phyloP scores from a whole-genome alignment of 2,329 filamentous ascomycete genomes.

The Arachnomyces sp. region DNA sequence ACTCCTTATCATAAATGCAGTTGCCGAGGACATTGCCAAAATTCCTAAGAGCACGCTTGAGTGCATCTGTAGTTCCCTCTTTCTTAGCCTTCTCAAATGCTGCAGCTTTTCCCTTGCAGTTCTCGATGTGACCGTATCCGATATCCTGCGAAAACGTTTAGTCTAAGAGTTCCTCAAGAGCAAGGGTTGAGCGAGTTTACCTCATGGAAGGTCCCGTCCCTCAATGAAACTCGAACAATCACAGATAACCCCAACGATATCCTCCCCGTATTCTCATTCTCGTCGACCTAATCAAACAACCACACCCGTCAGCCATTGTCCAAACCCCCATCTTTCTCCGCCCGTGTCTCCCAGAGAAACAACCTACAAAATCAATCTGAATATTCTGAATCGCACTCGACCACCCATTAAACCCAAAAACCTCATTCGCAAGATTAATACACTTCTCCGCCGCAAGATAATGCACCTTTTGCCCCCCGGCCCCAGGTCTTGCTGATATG shows the following conservation, averaged over 20 bases:
- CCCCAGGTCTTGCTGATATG: slow-evolving; percentile 76
- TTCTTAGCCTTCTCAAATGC: slow-evolving; percentile 99
- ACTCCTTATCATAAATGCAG: slow-evolving; percentile 95
- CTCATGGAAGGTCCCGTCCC: slow-evolving; percentile 93
- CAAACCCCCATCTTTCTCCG: background rate
- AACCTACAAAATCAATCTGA: slow-evolving; percentile 75
- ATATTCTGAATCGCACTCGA: slow-evolving; percentile 92
- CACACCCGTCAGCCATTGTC: background rate
- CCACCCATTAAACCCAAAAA: slow-evolving; percentile 98
- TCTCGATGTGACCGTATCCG: slow-evolving; percentile 93
- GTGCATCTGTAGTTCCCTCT: slow-evolving; percentile 86
- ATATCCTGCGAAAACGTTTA: slow-evolving; percentile 54
- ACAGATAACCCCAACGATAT: slow-evolving; percentile 82
- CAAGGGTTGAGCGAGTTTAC: slow-evolving; percentile 23
- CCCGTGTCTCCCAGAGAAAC: background rate
- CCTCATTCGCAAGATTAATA: slow-evolving; percentile 87
- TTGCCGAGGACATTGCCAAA: slow-evolving; percentile 98
- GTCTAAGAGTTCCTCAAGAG: slow-evolving; percentile 2
- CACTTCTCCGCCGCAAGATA: slow-evolving; percentile 96
- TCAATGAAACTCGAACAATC: slow-evolving; percentile 79
- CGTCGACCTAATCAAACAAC: slow-evolving; percentile 54
- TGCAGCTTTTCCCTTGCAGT: slow-evolving; percentile 86
- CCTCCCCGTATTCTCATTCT: slow-evolving; percentile 66
- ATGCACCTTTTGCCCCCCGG: slow-evolving; percentile 77
- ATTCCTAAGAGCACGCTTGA: slow-evolving; percentile 81